Evolutionary conservation across 2,329 filamentous ascomycete genomes (phyloP), one percentile per base, ranked within the genome.

Genomic region (Calonectria pseudoreteaudii): DNA sequence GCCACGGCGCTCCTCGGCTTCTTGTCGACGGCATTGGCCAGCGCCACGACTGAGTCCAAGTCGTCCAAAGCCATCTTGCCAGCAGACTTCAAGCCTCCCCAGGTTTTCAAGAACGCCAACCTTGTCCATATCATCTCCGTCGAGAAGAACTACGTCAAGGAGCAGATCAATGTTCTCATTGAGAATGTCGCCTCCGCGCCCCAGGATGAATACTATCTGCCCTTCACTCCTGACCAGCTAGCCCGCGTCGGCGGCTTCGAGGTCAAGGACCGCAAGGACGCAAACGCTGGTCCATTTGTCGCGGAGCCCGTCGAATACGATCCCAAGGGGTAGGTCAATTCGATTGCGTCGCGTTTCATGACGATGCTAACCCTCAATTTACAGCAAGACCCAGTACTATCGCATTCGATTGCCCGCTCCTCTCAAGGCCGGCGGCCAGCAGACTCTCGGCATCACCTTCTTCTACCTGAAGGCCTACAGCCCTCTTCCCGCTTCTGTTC

Each of bases 101-200:
- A 95, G 83, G 94, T 96, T 78, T 99, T 98, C 88, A 95, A 96
- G 87, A 98, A 99, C 86, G 90, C 90, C 85, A 98, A 99, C 84
- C 86, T 98, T 36, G 94, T 98, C 66, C 94, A 97, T 81, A 93
- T 94, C 77, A 93, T 97, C 82, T 98, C 98, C 78, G 86, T 98
- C 72, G 96, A 98, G 86, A 98, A 98, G 89, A 94, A 92, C 79
- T 98, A 97, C 82, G 92, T 93, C 70, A 93, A 95, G 83, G 96
- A 98, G 86, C 94, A 93, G 18, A 92, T 98, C 89, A 98, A 98
- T 86, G 93, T 98, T n/a, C 89, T 98, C 66, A 92, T 99, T 76
- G 94, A 98, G 88, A 99, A 99, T 84, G 89, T 94, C 78, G 94
- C 93, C 81, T 89, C 90, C 75, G 88, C 93, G 78, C 90, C 95